Conservation (phyloP, 202 grass and related monocot species). For the Panicum hallii region DNA sequence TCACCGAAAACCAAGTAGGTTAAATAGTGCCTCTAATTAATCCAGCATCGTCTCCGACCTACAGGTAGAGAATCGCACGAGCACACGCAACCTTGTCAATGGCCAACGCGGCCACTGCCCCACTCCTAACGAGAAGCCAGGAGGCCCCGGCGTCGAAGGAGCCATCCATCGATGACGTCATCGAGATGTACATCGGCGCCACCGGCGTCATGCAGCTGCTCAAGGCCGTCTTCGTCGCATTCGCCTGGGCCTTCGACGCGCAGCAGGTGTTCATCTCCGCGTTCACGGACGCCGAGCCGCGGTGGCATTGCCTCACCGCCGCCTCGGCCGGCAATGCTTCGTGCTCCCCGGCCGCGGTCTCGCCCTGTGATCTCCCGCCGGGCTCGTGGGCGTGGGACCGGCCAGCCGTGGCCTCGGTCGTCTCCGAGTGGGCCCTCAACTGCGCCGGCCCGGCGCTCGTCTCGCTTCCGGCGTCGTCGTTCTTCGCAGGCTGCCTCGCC, state of each 20-base stretch:
- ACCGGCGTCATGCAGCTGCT: slow-evolving; percentile 48
- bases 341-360: slow-evolving; percentile 17
- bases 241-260: slow-evolving; percentile 67
- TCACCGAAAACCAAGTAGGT: too few species aligned
- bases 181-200: slow-evolving; percentile 66
- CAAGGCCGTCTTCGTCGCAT: slow-evolving; percentile 52
- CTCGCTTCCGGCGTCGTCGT: slow-evolving; percentile 67
- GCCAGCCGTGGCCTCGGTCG: slow-evolving; percentile 45
- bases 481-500: slow-evolving; percentile 68
- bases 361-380: slow-evolving; percentile 50
- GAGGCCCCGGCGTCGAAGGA: background rate
- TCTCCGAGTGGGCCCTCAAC: slow-evolving; percentile 75
- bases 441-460: slow-evolving; percentile 64
- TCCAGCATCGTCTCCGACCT: too few species aligned
- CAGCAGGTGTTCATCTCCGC: slow-evolving; percentile 88
- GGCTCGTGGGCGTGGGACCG: slow-evolving; percentile 68
- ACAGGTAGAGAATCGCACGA: background rate
- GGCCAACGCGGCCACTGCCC: slow-evolving; percentile 16
- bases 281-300: slow-evolving; percentile 70
- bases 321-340: background rate
- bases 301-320: slow-evolving; percentile 57
- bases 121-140: slow-evolving; percentile 34
- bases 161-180: slow-evolving; percentile 54
- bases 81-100: background rate
- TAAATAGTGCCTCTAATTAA: too few species aligned